Conservation (phyloP, 371 early-diverging fungal genomes). For the Phascolomyces articulosus region DNA sequence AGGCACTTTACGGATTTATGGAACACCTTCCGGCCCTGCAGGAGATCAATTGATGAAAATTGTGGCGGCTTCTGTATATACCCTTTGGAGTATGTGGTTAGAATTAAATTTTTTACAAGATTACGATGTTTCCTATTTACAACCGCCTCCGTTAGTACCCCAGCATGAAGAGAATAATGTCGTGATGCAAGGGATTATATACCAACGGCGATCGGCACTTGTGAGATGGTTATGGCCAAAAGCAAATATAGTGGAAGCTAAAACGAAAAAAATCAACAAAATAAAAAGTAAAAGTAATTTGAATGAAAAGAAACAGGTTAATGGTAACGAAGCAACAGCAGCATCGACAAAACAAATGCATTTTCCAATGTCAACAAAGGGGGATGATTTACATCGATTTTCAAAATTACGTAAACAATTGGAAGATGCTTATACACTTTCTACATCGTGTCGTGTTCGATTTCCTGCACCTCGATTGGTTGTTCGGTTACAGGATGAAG, state of each 20-base stretch:
- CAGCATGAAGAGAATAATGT: neutral
- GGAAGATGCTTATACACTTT: conserved; percentile 49
- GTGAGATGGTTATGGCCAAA: neutral
- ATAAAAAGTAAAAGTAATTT: neutral
- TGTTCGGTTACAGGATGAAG: conserved; percentile 55
- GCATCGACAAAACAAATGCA: neutral
- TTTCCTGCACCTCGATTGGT: conserved; percentile 63
- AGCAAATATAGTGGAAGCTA: neutral
- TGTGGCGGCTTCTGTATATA: conserved; percentile 41
- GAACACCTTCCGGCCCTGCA: conserved; percentile 9
- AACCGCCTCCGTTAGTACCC: neutral
- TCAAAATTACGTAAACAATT: conserved; percentile 48
- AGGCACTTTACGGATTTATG: conserved; percentile 22
- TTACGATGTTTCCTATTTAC: conserved; percentile 24
- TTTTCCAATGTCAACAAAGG: neutral
- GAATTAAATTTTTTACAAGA: conserved; percentile 55
- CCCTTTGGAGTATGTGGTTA: conserved; percentile 51
- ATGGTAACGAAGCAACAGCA: neutral
- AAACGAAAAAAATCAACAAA: neutral
- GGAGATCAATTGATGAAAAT: conserved; percentile 12
- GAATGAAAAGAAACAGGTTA: no score
- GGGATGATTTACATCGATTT: conserved; percentile 32
- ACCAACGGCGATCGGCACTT: neutral
- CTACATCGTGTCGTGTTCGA: conserved; percentile 60
- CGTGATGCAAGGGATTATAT: neutral